Conservation (phyloP, 1,139 yeast genomes). For the Cylindricascospora bacillispora region DNA sequence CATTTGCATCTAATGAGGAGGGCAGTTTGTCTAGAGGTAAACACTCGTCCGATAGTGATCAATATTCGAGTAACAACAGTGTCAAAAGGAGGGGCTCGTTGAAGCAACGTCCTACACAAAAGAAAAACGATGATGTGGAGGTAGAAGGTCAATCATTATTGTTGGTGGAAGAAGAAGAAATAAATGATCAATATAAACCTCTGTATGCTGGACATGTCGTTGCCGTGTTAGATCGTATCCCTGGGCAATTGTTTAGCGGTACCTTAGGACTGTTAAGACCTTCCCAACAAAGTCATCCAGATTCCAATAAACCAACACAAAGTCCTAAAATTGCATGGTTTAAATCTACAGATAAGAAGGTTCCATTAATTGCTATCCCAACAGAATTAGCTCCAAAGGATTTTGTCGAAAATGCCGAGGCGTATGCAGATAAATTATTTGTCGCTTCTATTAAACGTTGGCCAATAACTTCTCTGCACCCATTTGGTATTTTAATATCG, state of each 20-base stretch:
- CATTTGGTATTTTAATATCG: conserved; percentile 86
- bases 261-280: conserved; percentile 89
- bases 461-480: conserved; percentile 98
- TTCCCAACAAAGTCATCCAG: conserved; percentile 71
- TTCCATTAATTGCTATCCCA: conserved; percentile 94
- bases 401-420: conserved; percentile 84
- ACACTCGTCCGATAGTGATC: conserved; percentile 15
- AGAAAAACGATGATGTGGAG: conserved; percentile 95
- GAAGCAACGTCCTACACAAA: conserved; percentile 95
- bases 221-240: conserved; percentile 93
- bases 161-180: conserved; percentile 89
- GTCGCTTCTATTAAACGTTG: conserved; percentile 95
- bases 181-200: conserved; percentile 85
- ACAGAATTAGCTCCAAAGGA: conserved; percentile 97
- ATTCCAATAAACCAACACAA: conserved; percentile 30
- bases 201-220: conserved; percentile 96
- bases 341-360: conserved; percentile 95
- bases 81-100: conserved; percentile 80
- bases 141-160: conserved; percentile 93
- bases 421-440: conserved; percentile 67
- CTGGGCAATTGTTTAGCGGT: conserved; percentile 91
- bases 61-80: conserved; percentile 20
- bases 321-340: conserved; percentile 97
- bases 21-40: conserved; percentile 20
- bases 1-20: conserved; percentile 20